Evolutionary conservation across 2,329 filamentous ascomycete genomes (phyloP).

Genomic region (Huntiella bhutanensis): DNA sequence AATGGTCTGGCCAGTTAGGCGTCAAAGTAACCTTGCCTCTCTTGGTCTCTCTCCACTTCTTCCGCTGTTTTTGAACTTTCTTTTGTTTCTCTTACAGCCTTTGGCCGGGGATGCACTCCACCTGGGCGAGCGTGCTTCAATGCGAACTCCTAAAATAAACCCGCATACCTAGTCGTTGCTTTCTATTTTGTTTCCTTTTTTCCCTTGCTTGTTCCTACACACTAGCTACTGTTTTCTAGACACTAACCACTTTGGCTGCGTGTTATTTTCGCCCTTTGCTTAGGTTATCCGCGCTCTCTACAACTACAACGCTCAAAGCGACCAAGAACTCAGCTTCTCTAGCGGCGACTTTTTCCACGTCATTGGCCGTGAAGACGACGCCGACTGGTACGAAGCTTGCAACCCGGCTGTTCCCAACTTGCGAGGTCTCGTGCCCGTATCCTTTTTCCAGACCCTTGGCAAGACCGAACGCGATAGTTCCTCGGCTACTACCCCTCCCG

Average conservation of each 20-base stretch:
- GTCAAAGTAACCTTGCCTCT: constrained; percentile 1
- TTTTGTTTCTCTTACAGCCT: background rate
- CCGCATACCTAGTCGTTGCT: too few species aligned
- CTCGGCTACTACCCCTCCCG: constrained; percentile 20
- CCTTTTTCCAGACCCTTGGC: constrained; percentile 81
- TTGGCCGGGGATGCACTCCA: too few species aligned
- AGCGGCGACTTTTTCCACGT: constrained; percentile 97
- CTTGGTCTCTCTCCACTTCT: background rate
- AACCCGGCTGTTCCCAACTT: constrained; percentile 78
- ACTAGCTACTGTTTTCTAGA: background rate
- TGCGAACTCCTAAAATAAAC: too few species aligned
- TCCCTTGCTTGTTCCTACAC: background rate
- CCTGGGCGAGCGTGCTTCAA: too few species aligned
- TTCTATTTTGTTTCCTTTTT: background rate
- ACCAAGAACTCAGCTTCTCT: constrained; percentile 72
- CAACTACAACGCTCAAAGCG: constrained; percentile 63
- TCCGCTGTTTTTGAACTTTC: background rate
- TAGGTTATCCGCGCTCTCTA: constrained; percentile 95
- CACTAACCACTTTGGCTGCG: background rate
- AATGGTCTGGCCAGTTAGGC: constrained; percentile 1
- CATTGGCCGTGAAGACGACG: constrained; percentile 83
- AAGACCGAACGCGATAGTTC: constrained; percentile 82
- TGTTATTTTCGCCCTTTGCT: background rate
- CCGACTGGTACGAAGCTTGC: constrained; percentile 96
- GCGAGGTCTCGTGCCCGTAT: constrained; percentile 78